A percentile compares a stretch with the other conserved stretches of the same genome.
Conservation (phyloP, 331 rosid genomes). For the Prunus yedoensis region DNA sequence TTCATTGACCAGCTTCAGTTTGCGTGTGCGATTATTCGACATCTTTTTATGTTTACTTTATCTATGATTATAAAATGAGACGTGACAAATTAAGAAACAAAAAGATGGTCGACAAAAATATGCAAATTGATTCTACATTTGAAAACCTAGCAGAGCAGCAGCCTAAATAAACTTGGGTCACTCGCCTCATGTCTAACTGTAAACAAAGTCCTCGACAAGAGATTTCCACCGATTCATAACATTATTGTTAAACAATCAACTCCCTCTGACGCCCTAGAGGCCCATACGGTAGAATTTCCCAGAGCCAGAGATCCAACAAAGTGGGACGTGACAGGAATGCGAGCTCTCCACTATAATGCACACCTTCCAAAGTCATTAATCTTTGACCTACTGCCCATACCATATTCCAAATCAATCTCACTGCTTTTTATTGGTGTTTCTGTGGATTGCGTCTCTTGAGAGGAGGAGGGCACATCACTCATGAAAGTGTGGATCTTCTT, state of each 20-base stretch:
- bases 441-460: too few species aligned
- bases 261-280: too few species aligned
- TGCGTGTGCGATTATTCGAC: too few species aligned
- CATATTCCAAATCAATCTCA: not conserved
- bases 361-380: not conserved
- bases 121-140: constrained; percentile 1
- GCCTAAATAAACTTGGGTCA: not conserved
- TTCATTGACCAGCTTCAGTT: too few species aligned
- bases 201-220: too few species aligned
- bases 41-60: too few species aligned
- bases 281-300: not conserved
- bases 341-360: not conserved
- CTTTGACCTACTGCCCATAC: not conserved
- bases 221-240: too few species aligned
- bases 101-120: not conserved
- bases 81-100: not conserved
- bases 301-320: not conserved
- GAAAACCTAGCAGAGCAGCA: not conserved
- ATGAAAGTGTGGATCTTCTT: too few species aligned
- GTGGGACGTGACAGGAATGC: not conserved
- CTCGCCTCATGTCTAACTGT: not conserved
- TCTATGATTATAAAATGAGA: not conserved
- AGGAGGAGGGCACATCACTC: too few species aligned
- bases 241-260: too few species aligned
- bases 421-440: too few species aligned